Conservation (phyloP, 768 basidiomycete species). For the Russula compacta region DNA sequence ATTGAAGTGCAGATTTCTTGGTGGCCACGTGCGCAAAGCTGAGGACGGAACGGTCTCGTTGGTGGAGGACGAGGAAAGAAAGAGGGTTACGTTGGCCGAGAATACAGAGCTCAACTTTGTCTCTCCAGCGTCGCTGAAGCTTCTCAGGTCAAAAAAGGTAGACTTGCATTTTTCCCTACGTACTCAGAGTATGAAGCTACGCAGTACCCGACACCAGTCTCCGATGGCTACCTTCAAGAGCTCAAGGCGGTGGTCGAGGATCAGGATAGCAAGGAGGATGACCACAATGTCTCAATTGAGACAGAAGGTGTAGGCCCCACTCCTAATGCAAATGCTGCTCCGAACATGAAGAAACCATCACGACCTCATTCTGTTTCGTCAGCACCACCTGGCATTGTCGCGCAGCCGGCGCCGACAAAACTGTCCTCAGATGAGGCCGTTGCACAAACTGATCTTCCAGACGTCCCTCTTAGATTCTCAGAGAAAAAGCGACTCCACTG, state of each 20-base stretch:
- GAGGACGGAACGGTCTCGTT: conserved; percentile 38
- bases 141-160: conserved; percentile 63
- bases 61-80: conserved; percentile 49
- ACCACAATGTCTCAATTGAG: conserved; percentile 11
- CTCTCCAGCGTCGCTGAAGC: conserved; percentile 45
- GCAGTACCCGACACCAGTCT: conserved; percentile 58
- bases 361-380: conserved; percentile 16
- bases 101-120: conserved; percentile 65
- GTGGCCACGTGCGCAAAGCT: conserved; percentile 53
- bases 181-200: background rate
- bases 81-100: conserved; percentile 36
- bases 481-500: conserved; percentile 89
- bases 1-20: conserved; percentile 86
- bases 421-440: conserved; percentile 21
- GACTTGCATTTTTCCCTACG: conserved; percentile 8
- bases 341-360: conserved; percentile 1
- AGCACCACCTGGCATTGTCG: background rate
- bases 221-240: conserved; percentile 52
- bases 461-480: conserved; percentile 56
- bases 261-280: conserved; percentile 1
- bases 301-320: conserved; percentile 3
- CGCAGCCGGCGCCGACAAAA: conserved; percentile 15
- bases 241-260: conserved; percentile 27
- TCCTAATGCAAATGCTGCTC: conserved; percentile 6
- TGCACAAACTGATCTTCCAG: conserved; percentile 47